Evolutionary conservation across 176 grass and related monocot genomes (phyloP), one percentile per base, ranked within the genome.

Genomic region (Leersia perrieri): DNA sequence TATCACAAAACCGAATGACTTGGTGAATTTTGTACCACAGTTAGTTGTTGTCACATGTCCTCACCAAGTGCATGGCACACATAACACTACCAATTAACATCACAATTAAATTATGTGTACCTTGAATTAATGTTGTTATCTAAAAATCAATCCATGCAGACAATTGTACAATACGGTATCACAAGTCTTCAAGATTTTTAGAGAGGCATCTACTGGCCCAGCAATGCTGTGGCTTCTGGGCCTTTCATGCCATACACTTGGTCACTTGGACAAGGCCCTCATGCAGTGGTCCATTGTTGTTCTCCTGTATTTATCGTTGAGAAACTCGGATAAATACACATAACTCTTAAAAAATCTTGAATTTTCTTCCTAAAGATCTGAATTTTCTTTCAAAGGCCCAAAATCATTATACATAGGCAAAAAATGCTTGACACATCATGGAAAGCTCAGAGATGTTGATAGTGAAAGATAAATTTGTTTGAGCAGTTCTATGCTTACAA

Each of bases 231-330:
- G 23, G 49, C 39, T 26, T 16, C 63, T 76, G 16, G 36, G 78
- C 85, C 61, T 53, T 57, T 64, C 63, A 45, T 42, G 41, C 36
- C 82, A 61, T 4, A 65, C 64, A 40, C 16, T 47, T 25, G 70
- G 41, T 44, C 41, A 44, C 41, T 53, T n/a, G 20, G 78, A 69
- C 51, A 76, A 13, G 65, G 40, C 32, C 57, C 10, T 36, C 49
- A 35, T 67, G n/a, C 27, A 44, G 16, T 30, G 73, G 66, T 65
- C 60, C 58, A 72, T 3, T 2, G 1, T 15, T 2, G 1, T 15
- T 31, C 53, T 10, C 15, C 12, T 81, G 32, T 47, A 53, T 83
- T 33, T 35, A 22, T 34, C 11, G 2, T 44, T 39, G 76, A 66
- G 26, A 60, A 34, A 18, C 18, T 53, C 22, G 6, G 18, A 51